phyloP scores from a whole-genome alignment of 2,329 filamentous ascomycete genomes.

The Gaeumannomyces sp. region DNA sequence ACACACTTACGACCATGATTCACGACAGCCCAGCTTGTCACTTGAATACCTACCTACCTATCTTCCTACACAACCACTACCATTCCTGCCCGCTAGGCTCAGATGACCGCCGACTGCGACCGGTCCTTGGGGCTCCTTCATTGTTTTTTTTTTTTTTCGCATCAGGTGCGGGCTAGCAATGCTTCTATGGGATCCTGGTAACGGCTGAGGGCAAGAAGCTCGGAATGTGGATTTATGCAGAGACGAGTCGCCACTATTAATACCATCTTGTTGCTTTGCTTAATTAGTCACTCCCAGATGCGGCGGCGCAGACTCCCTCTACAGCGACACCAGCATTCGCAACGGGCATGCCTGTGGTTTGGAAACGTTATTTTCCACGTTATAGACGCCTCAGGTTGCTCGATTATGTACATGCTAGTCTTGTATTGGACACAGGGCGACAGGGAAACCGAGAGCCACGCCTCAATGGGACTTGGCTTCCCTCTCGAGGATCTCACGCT shows the following conservation, averaged over 20 bases:
- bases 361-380: no score
- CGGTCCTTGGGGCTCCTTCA: neutral
- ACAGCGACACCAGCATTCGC: no score
- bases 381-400: no score
- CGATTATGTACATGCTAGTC: neutral
- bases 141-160: neutral
- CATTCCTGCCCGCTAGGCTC: no score
- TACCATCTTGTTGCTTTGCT: neutral
- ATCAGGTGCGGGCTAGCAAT: neutral
- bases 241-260: neutral
- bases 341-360: no score
- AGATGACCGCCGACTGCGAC: no score
- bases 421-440: no score
- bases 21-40: no score
- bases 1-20: no score
- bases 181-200: neutral
- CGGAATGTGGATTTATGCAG: neutral
- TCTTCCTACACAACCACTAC: neutral
- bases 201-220: neutral
- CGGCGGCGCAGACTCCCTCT: no score
- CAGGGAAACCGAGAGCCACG: neutral
- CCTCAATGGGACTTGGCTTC: constrained; percentile 3
- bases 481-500: constrained; percentile 4
- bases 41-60: neutral
- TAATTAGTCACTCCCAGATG: no score